Base-by-base conservation (phyloP, 2,329 filamentous ascomycete species). In the Trichoderma atrobrunneum region DNA sequence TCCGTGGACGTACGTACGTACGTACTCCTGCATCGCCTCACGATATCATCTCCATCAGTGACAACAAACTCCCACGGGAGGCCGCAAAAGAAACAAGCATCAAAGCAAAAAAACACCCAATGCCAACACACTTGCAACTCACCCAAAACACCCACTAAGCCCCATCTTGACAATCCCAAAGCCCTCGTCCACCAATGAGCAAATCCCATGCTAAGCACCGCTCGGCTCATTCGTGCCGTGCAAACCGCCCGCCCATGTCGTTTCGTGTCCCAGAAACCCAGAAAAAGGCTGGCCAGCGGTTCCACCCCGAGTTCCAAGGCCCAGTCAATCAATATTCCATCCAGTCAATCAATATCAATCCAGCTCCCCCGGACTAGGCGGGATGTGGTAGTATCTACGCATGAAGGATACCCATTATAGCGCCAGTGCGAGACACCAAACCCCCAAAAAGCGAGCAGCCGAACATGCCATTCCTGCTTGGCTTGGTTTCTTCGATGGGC, bases 161-260 rank as follows among this genome's bases (percentile, higher is more conserved):
- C 66, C 66, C 66, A 43, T 67, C 28, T 10, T 10, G 30, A 67
- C 51, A 43, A 54, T 64, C 51, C 30, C 21, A 26, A 36, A 36
- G 39, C 39, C 43, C 26, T 28, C 26, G 12, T 66, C 69, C 51
- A 34, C 69, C 69, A 71, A 71, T 71, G 26, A 71, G 30, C 48
- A 39, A 34, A 34, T 26, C 34, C 16, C 69, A 59, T 71, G 51
- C 61, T 36, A 43, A 30, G 61, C 36, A 66, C 69, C 36, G 34
- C 61, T 71, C 69, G 69, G 69, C 69, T 71, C 59, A 63, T 71
- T 57, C 56, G 56, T 70, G 67, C 67, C 67, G 67, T 70, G 39
- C 67, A 62, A 69, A 62, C 67, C 54, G 56, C 67, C 67, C 57
- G 57, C 63, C 64, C 69, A 59, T 65, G 69, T 71, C 69, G 21